phyloP scores from a whole-genome alignment of 805 yeast genomes.

The Sugiyamaella floridensis region DNA sequence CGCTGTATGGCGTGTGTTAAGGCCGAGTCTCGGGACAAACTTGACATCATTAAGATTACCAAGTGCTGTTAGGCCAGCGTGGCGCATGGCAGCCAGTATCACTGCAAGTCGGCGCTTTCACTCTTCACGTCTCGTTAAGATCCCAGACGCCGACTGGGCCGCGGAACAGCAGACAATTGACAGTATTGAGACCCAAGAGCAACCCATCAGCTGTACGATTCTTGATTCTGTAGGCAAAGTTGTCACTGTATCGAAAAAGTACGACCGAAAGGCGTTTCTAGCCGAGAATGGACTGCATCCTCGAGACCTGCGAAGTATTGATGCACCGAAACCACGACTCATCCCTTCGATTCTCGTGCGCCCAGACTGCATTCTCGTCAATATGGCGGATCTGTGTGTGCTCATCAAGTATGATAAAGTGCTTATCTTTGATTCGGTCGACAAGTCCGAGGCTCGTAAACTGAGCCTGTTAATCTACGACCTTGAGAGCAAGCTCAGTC shows the following conservation, averaged over 20 bases:
- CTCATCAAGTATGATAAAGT: constrained; percentile 50
- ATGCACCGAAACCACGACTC: constrained; percentile 54
- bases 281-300: constrained; percentile 71
- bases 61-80: no score
- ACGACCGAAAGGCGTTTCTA: constrained; percentile 49
- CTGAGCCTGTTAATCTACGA: constrained; percentile 80
- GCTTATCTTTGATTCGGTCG: constrained; percentile 55
- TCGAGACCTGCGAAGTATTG: constrained; percentile 80
- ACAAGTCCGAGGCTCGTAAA: constrained; percentile 47
- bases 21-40: no score
- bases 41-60: no score
- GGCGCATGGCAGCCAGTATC: no score
- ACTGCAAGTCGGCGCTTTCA: neutral
- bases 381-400: constrained; percentile 57
- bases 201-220: constrained; percentile 43
- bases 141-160: neutral
- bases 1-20: no score
- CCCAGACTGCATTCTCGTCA: constrained; percentile 50
- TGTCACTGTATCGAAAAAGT: constrained; percentile 48
- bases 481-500: constrained; percentile 62
- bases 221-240: constrained; percentile 53
- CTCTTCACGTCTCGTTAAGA: neutral
- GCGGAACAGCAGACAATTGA: neutral
- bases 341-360: constrained; percentile 62
- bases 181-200: constrained; percentile 1